Conservation (phyloP, 2,329 filamentous ascomycete genomes). For the Anisogramma anomala region DNA sequence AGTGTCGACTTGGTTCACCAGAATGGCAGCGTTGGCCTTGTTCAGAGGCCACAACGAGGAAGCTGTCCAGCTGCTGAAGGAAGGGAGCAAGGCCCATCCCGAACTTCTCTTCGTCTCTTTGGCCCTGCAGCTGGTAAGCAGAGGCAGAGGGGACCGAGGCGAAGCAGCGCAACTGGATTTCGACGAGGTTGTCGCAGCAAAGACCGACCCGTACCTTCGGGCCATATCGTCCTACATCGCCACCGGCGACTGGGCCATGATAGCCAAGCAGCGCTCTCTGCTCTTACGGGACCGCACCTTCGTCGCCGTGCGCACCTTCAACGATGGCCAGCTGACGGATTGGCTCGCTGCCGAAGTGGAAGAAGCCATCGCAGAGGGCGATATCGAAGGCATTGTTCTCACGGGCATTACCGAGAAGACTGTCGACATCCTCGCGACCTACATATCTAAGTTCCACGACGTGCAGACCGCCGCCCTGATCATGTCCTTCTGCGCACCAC, state of each 20-base stretch:
- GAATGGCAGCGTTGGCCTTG: slow-evolving; percentile 63
- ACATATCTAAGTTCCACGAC: slow-evolving; percentile 65
- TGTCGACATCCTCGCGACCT: slow-evolving; percentile 64
- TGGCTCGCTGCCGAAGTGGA: slow-evolving; percentile 59
- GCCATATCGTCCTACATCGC: slow-evolving; percentile 69
- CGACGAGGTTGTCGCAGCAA: slow-evolving; percentile 46
- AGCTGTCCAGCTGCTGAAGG: slow-evolving; percentile 59
- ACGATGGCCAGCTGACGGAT: slow-evolving; percentile 47
- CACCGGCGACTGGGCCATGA: slow-evolving; percentile 62
- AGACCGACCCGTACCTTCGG: slow-evolving; percentile 67
- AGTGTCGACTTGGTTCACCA: slow-evolving; percentile 51
- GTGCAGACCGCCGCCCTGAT: slow-evolving; percentile 69
- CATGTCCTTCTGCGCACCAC: slow-evolving; percentile 60
- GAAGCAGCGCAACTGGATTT: slow-evolving; percentile 43
- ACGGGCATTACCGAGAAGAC: slow-evolving; percentile 63
- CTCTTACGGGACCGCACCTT: slow-evolving; percentile 64
- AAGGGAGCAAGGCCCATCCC: slow-evolving; percentile 48
- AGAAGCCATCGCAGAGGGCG: slow-evolving; percentile 51
- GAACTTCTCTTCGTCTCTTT: slow-evolving; percentile 59
- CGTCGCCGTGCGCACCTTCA: slow-evolving; percentile 57
- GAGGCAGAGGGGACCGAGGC: slow-evolving; percentile 35
- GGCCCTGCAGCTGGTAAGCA: slow-evolving; percentile 51
- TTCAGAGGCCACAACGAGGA: slow-evolving; percentile 59
- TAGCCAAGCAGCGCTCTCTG: slow-evolving; percentile 61
- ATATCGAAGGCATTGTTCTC: slow-evolving; percentile 66